Evolutionary conservation across 768 basidiomycete species (phyloP).

Genomic region (Pulveroboletus frians): DNA sequence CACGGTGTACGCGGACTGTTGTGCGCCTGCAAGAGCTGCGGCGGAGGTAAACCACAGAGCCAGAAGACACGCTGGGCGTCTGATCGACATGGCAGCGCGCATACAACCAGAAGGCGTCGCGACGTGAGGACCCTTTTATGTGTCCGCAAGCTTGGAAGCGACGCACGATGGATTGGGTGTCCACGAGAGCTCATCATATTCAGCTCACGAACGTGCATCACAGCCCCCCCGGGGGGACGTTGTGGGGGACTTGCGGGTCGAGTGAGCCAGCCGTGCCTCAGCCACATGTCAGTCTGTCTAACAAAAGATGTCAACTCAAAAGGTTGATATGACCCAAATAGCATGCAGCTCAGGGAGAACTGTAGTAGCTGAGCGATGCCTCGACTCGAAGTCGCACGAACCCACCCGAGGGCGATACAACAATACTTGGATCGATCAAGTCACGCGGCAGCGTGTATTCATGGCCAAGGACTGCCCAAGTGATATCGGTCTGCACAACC

Average conservation of each 20-base stretch:
- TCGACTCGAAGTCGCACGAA: no score
- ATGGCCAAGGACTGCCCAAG: no score
- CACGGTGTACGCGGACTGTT: conserved; percentile 40
- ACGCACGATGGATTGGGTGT: not conserved
- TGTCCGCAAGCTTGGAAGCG: not conserved
- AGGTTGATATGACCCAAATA: no score
- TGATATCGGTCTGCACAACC: not conserved
- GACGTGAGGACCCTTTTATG: conserved; percentile 7
- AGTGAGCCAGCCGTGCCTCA: no score
- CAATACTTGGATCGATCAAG: no score
- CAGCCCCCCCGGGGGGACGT: not conserved
- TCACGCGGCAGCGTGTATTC: no score
- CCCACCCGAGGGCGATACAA: no score
- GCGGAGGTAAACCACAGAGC: conserved; percentile 5
- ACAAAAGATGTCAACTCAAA: no score
- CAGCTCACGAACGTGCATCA: conserved; percentile 21
- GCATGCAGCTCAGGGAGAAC: no score
- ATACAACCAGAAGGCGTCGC: not conserved
- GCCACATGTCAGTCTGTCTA: no score
- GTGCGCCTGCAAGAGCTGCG: conserved; percentile 6
- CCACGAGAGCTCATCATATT: not conserved
- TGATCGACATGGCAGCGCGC: conserved; percentile 9
- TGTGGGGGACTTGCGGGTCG: not conserved
- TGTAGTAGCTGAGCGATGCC: no score
- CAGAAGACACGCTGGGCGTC: not conserved